phyloP scores from a whole-genome alignment of 371 early-diverging fungal genomes.

The Rhizomucor miehei region DNA sequence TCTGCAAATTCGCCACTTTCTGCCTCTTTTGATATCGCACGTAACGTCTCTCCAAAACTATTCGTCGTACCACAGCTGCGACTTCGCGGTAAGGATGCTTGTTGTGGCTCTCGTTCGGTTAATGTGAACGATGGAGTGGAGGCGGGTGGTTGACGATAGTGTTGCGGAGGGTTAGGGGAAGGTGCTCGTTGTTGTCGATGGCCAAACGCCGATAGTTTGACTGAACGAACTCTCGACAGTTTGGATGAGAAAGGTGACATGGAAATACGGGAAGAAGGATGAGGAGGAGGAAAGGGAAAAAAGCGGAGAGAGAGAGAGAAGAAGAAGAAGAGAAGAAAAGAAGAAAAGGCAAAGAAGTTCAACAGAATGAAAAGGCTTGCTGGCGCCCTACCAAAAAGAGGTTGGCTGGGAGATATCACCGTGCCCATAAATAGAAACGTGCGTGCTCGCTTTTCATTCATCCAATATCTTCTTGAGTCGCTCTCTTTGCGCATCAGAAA shows the following conservation, averaged over 20 bases:
- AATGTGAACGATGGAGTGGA: constrained; percentile 2
- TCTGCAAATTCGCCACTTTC: constrained; percentile 35
- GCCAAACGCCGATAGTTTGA: constrained; percentile 23
- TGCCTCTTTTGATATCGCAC: constrained; percentile 36
- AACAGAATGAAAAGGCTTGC: constrained; percentile 8
- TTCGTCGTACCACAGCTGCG: constrained; percentile 6
- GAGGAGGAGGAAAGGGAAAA: constrained; percentile 4
- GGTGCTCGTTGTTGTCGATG: constrained; percentile 12
- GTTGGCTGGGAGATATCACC: constrained; percentile 28
- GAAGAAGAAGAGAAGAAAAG: constrained; percentile 8
- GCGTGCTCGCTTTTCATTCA: too few species aligned
- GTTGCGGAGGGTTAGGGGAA: constrained; percentile 15
- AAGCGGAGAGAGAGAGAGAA: constrained; percentile 10
- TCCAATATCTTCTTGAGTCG: too few species aligned
- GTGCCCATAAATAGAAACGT: background rate
- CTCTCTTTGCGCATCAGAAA: too few species aligned
- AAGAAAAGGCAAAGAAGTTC: constrained; percentile 7
- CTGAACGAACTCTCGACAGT: constrained; percentile 31
- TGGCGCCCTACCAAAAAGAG: constrained; percentile 35
- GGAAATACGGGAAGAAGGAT: constrained; percentile 5
- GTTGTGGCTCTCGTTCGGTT: constrained; percentile 8
- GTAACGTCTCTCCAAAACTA: constrained; percentile 39
- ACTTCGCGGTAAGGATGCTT: constrained; percentile 9
- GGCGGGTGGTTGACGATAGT: constrained; percentile 1
- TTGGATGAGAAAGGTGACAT: constrained; percentile 36